Conservation (phyloP, 768 basidiomycete species). For the Leucosporidium yakuticum region DNA sequence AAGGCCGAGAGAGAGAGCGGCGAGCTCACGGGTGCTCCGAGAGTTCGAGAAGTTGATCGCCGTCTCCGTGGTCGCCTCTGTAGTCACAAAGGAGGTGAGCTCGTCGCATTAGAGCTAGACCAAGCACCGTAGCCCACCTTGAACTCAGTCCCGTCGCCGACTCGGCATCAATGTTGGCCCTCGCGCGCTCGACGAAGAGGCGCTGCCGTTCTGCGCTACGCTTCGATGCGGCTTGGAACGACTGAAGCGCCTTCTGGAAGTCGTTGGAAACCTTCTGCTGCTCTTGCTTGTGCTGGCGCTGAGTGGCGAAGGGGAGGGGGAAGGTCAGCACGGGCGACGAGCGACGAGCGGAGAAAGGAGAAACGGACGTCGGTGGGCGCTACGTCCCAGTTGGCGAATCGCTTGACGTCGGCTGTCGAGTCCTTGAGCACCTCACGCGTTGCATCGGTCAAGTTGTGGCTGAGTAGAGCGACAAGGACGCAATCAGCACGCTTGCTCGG, state of each 20-base stretch:
- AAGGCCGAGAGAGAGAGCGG: neutral
- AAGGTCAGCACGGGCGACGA: slow-evolving; percentile 53
- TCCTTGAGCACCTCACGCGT: slow-evolving; percentile 93
- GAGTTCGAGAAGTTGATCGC: slow-evolving; percentile 35
- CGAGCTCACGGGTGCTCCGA: slow-evolving; percentile 37
- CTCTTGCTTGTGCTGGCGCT: slow-evolving; percentile 63
- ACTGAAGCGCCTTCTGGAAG: slow-evolving; percentile 77
- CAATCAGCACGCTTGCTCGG: neutral
- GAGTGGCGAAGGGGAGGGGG: neutral
- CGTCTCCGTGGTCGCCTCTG: neutral
- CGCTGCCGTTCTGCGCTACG: slow-evolving; percentile 83
- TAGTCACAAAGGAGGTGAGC: too few species aligned
- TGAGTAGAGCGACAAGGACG: slow-evolving; percentile 41
- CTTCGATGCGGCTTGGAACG: slow-evolving; percentile 87
- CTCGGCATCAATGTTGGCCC: slow-evolving; percentile 74
- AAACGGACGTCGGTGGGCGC: slow-evolving; percentile 15
- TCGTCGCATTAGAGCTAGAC: too few species aligned
- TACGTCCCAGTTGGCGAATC: slow-evolving; percentile 62
- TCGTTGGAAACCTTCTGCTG: slow-evolving; percentile 89
- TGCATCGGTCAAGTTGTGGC: slow-evolving; percentile 88
- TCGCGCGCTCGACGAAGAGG: slow-evolving; percentile 79
- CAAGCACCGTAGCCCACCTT: neutral
- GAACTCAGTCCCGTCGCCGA: neutral
- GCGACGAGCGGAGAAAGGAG: slow-evolving; percentile 18
- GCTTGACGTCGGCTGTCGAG: slow-evolving; percentile 87